A percentile compares a stretch with the other conserved stretches of the same genome.
Evolutionary conservation across 2,329 filamentous ascomycete genomes (phyloP).

Genomic region (Fusarium haematococcum): DNA sequence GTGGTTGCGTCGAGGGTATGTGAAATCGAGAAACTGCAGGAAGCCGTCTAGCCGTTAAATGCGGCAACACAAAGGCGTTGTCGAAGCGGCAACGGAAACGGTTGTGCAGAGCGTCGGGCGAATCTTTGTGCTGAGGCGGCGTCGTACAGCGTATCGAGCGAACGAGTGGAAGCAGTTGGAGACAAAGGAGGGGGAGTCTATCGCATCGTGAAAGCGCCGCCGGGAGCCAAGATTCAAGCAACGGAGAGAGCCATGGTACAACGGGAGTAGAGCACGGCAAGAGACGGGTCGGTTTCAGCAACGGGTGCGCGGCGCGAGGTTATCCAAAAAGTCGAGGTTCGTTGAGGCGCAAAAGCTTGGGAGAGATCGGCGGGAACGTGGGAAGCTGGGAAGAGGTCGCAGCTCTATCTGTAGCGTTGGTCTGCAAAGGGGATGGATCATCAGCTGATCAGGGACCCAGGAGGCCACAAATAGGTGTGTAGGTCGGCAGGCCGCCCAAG

Average conservation of each 20-base stretch:
- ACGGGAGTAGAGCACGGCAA: slow-evolving; percentile 7
- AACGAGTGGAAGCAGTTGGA: slow-evolving; percentile 41
- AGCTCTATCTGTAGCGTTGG: slow-evolving; percentile 39
- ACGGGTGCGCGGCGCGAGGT: slow-evolving; percentile 3
- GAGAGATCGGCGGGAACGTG: slow-evolving; percentile 41
- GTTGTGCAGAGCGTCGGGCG: slow-evolving; percentile 17
- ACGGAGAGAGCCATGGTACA: slow-evolving; percentile 40
- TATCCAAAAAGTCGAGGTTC: slow-evolving; percentile 10
- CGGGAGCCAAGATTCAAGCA: slow-evolving; percentile 37
- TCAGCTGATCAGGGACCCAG: slow-evolving; percentile 45
- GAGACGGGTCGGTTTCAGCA: slow-evolving; percentile 3
- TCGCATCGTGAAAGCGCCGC: slow-evolving; percentile 43
- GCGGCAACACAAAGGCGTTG: slow-evolving; percentile 15
- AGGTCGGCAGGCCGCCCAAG: slow-evolving; percentile 9
- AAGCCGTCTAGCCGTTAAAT: slow-evolving; percentile 25
- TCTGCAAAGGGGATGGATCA: slow-evolving; percentile 47
- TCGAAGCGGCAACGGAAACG: background rate
- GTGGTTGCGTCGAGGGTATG: slow-evolving; percentile 9
- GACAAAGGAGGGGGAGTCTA: slow-evolving; percentile 38
- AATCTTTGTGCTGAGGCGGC: slow-evolving; percentile 24
- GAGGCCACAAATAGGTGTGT: slow-evolving; percentile 35
- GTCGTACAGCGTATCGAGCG: slow-evolving; percentile 32
- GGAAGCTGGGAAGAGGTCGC: slow-evolving; percentile 37
- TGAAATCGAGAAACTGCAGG: slow-evolving; percentile 23
- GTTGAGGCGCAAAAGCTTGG: slow-evolving; percentile 25